Conservation (phyloP, 2,329 filamentous ascomycete genomes). For the Ophiosphaerella korrae region DNA sequence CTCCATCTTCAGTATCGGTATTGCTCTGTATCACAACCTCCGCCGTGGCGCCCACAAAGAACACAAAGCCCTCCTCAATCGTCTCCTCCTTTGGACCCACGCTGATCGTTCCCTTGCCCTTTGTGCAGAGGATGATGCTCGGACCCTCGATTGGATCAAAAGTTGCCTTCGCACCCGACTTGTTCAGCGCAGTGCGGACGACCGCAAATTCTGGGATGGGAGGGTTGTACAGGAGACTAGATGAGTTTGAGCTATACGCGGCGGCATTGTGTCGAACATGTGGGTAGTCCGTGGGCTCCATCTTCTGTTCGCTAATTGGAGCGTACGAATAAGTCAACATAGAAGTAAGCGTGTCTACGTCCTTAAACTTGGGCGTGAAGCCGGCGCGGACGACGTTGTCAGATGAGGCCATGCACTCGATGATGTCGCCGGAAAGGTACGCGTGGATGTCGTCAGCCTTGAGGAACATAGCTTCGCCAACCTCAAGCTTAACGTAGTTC, state of each 20-base stretch:
- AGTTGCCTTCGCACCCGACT: conserved; percentile 75
- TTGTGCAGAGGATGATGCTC: conserved; percentile 90
- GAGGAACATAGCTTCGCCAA: conserved; percentile 94
- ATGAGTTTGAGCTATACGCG: conserved; percentile 78
- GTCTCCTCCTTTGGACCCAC: conserved; percentile 82
- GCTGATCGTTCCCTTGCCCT: conserved; percentile 79
- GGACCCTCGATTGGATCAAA: conserved; percentile 88
- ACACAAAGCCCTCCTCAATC: conserved; percentile 58
- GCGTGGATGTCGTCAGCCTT: conserved; percentile 97
- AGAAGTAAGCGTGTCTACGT: conserved; percentile 82
- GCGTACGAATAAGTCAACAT: conserved; percentile 97
- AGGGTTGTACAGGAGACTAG: conserved; percentile 82
- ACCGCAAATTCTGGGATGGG: conserved; percentile 97
- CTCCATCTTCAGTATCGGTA: conserved; percentile 53
- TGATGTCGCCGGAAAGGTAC: conserved; percentile 90
- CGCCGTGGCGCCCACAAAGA: conserved; percentile 80
- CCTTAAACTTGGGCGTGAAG: conserved; percentile 98
- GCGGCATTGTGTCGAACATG: conserved; percentile 81
- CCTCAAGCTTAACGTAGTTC: conserved; percentile 86
- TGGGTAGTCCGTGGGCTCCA: conserved; percentile 82
- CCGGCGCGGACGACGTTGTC: conserved; percentile 98
- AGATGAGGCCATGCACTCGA: conserved; percentile 99
- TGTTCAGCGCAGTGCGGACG: conserved; percentile 76
- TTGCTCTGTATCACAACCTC: conserved; percentile 77
- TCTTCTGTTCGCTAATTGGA: conserved; percentile 93